phyloP scores from a whole-genome alignment of 2,329 filamentous ascomycete genomes.

The Podosphaera xanthii region DNA sequence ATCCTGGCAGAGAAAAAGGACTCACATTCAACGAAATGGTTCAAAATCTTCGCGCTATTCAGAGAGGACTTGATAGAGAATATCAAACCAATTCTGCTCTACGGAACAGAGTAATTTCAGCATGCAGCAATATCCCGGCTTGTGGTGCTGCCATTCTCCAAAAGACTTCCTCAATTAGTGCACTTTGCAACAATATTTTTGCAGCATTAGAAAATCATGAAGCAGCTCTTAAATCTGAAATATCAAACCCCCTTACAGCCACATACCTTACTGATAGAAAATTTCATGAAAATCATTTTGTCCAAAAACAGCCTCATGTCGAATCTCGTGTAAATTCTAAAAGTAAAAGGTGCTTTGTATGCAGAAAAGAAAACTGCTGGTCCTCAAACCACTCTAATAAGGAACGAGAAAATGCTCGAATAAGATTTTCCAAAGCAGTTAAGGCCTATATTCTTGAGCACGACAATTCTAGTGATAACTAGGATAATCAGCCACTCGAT shows the following conservation, averaged over 20 bases:
- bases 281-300: no score
- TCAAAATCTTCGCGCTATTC: background rate
- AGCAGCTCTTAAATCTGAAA: background rate
- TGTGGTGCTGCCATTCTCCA: background rate
- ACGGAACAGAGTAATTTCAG: background rate
- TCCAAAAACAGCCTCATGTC: no score
- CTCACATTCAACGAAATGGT: background rate
- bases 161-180: no score
- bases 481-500: background rate
- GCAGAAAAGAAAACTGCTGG: background rate
- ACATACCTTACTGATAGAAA: no score
- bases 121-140: background rate
- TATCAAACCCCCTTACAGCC: background rate
- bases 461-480: background rate
- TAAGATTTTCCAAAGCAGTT: background rate
- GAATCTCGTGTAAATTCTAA: no score
- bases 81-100: background rate
- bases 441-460: background rate
- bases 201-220: background rate
- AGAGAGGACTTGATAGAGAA: background rate
- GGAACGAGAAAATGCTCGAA: background rate
- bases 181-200: background rate
- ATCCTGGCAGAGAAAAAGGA: background rate
- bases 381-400: background rate
- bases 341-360: background rate